A percentile compares a stretch with the other conserved stretches of the same genome.
phyloP scores from a whole-genome alignment of 176 grass and related monocot genomes.

The Rhipidocladum racemiflorum region DNA sequence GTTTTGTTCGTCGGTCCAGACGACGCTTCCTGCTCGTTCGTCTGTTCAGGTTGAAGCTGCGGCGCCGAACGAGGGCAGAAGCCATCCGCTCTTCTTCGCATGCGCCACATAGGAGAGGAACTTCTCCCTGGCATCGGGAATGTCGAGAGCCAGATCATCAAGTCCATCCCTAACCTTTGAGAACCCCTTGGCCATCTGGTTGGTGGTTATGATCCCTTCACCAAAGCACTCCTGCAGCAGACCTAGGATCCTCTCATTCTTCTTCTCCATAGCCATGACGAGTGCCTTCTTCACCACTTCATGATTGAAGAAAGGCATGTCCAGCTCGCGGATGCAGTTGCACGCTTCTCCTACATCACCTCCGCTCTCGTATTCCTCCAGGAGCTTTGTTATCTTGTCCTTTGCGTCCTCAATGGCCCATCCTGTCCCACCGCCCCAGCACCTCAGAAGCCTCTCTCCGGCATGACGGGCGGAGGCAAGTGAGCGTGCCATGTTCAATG shows the following conservation, averaged over 20 bases:
- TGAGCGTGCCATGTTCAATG: slow-evolving; percentile 68
- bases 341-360: slow-evolving; percentile 92
- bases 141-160: slow-evolving; percentile 93
- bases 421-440: slow-evolving; percentile 88
- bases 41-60: slow-evolving; percentile 29
- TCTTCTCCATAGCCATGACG: slow-evolving; percentile 92
- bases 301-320: slow-evolving; percentile 93
- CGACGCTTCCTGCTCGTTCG: slow-evolving; percentile 19
- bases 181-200: slow-evolving; percentile 97
- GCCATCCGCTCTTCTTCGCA: slow-evolving; percentile 72
- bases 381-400: slow-evolving; percentile 86
- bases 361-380: slow-evolving; percentile 86
- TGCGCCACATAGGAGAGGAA: slow-evolving; percentile 54
- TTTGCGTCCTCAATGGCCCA: slow-evolving; percentile 85
- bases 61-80: slow-evolving; percentile 41
- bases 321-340: slow-evolving; percentile 79
- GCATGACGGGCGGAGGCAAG: slow-evolving; percentile 76
- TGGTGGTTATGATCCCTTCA: slow-evolving; percentile 90
- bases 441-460: slow-evolving; percentile 92
- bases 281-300: slow-evolving; percentile 94
- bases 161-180: slow-evolving; percentile 76
- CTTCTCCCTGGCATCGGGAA: slow-evolving; percentile 81
- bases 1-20: slow-evolving; percentile 18
- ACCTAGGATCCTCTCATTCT: slow-evolving; percentile 52
- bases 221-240: slow-evolving; percentile 78